A percentile compares a stretch with the other conserved stretches of the same genome.
phyloP scores from a whole-genome alignment of 371 early-diverging fungal genomes.

The Lichtheimia ramosa region DNA sequence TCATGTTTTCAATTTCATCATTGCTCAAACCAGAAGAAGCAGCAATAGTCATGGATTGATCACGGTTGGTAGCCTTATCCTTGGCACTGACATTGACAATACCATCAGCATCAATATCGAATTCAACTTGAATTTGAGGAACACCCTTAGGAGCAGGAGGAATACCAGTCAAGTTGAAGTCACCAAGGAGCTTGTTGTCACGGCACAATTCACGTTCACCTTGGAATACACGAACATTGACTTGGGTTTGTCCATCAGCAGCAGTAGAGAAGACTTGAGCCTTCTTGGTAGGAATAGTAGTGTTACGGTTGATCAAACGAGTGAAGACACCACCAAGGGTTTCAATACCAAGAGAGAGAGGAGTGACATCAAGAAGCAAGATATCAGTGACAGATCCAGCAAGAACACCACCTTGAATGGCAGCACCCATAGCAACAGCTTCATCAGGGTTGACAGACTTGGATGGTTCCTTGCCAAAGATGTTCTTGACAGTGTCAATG shows the following conservation, averaged over 20 bases:
- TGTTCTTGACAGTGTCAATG: conserved; percentile 85
- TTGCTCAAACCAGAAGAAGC: conserved; percentile 96
- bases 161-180: conserved; percentile 96
- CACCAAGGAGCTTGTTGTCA: conserved; percentile 98
- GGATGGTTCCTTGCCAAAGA: conserved; percentile 92
- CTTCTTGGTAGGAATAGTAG: conserved; percentile 99
- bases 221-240: conserved; percentile 98
- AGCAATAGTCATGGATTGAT: conserved; percentile 94
- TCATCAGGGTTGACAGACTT: too few relatives aligned
- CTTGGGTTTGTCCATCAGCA: conserved; percentile 98
- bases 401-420: conserved; percentile 98
- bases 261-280: conserved; percentile 99
- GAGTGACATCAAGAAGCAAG: conserved; percentile 97
- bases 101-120: conserved; percentile 99
- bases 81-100: conserved; percentile 98
- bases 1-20: conserved; percentile 96
- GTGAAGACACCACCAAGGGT: conserved; percentile 98
- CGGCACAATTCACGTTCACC: conserved; percentile 97
- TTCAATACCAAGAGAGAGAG: too few relatives aligned
- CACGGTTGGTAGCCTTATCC: conserved; percentile 95
- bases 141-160: conserved; percentile 94
- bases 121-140: conserved; percentile 94
- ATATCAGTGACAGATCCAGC: conserved; percentile 95
- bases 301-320: conserved; percentile 97
- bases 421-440: conserved; percentile 99